Conservation (phyloP, 805 yeast species). For the Suhomyces vadensis region DNA sequence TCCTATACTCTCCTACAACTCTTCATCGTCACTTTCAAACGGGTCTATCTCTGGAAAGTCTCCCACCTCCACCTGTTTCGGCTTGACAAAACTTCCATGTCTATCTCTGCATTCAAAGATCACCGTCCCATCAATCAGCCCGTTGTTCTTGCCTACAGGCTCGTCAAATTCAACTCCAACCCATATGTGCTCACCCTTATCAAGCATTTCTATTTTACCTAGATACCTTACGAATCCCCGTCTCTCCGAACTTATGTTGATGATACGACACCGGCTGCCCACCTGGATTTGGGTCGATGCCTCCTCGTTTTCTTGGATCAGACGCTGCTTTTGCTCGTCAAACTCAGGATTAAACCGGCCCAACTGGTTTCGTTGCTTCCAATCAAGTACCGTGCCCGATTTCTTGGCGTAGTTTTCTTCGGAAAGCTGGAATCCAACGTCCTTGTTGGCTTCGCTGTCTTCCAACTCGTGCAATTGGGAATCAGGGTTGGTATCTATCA, state of each 20-base stretch:
- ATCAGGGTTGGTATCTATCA: slow-evolving; percentile 55
- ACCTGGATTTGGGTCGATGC: slow-evolving; percentile 33
- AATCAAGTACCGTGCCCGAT: slow-evolving; percentile 63
- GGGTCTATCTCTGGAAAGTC: slow-evolving; percentile 56
- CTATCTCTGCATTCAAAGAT: slow-evolving; percentile 58
- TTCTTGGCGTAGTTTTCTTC: slow-evolving; percentile 64
- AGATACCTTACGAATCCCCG: slow-evolving; percentile 70
- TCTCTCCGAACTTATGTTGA: slow-evolving; percentile 51
- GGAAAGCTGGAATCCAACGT: slow-evolving; percentile 47
- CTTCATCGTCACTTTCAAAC: slow-evolving; percentile 45
- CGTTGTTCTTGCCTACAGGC: slow-evolving; percentile 86
- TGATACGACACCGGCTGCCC: slow-evolving; percentile 56
- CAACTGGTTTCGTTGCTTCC: slow-evolving; percentile 69
- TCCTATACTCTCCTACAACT: slow-evolving; percentile 17
- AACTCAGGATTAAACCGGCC: slow-evolving; percentile 71
- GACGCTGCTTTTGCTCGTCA: slow-evolving; percentile 25
- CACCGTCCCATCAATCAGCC: slow-evolving; percentile 59
- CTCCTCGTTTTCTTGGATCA: slow-evolving; percentile 31
- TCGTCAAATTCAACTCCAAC: slow-evolving; percentile 84
- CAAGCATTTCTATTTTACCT: slow-evolving; percentile 67
- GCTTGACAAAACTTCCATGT: slow-evolving; percentile 80
- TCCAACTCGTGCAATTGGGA: slow-evolving; percentile 46
- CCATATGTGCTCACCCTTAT: slow-evolving; percentile 56
- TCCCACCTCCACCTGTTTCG: slow-evolving; percentile 67
- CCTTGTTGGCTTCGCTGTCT: slow-evolving; percentile 19